Percentiles rank a stretch among this genome's conserved stretches.
phyloP scores from a whole-genome alignment of 768 basidiomycete species.

The Tephrocybe sp. region DNA sequence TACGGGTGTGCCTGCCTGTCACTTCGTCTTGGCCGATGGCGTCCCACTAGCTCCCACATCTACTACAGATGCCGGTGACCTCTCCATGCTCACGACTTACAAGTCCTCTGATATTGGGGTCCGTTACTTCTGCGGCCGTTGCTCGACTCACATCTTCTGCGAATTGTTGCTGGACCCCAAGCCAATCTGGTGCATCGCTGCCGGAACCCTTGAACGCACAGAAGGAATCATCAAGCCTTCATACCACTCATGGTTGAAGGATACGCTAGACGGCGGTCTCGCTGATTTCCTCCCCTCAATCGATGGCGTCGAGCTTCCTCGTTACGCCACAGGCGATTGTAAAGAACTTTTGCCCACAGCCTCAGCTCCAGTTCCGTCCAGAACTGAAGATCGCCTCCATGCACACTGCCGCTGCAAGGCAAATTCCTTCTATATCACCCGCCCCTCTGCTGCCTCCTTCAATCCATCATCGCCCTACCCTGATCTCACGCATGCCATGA shows the following conservation, averaged over 20 bases:
- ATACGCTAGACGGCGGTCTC: conserved; percentile 19
- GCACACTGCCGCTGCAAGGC: conserved; percentile 17
- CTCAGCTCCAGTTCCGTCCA: not conserved
- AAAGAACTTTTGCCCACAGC: conserved; percentile 6
- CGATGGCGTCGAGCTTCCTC: conserved; percentile 10
- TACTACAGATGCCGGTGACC: conserved; percentile 9
- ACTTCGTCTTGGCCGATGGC: conserved; percentile 12
- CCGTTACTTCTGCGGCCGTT: conserved; percentile 17
- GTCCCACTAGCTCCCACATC: conserved; percentile 9
- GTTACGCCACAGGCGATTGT: conserved; percentile 2
- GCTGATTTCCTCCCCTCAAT: conserved; percentile 12
- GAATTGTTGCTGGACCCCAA: not conserved
- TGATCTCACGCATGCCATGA: conserved; percentile 18
- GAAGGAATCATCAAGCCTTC: conserved; percentile 10
- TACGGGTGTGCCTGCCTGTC: conserved; percentile 21
- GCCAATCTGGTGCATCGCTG: conserved; percentile 12
- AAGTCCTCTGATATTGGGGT: conserved; percentile 9
- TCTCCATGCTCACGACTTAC: conserved; percentile 16
- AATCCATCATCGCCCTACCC: conserved; percentile 17
- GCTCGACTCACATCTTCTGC: conserved; percentile 19
- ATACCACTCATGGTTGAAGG: conserved; percentile 15
- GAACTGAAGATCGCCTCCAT: conserved; percentile 6
- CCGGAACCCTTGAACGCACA: conserved; percentile 13
- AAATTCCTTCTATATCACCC: conserved; percentile 16
- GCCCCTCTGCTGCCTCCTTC: conserved; percentile 16